phyloP scores from a whole-genome alignment of 345 rosid species.

The Salix brachista region DNA sequence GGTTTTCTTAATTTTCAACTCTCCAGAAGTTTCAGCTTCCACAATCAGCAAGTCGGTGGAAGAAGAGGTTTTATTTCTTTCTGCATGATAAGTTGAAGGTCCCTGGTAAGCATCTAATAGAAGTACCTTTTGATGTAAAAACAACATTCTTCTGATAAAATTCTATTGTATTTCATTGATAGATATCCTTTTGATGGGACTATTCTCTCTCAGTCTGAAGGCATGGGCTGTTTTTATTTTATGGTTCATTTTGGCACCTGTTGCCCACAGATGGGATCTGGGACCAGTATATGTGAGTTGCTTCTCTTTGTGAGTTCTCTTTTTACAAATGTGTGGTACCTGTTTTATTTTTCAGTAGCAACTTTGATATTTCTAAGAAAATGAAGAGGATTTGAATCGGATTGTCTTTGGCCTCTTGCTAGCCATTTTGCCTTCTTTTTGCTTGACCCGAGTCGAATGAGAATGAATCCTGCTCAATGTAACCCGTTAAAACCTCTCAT shows the following conservation, averaged over 20 bases:
- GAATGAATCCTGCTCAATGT: background rate
- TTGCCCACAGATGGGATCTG: conserved; percentile 74
- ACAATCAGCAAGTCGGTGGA: conserved; percentile 61
- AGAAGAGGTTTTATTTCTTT: conserved; percentile 59
- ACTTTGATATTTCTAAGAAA: background rate
- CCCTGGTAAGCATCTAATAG: conserved; percentile 51
- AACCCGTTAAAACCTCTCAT: background rate
- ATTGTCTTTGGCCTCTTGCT: background rate
- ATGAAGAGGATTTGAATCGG: background rate
- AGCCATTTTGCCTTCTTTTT: background rate
- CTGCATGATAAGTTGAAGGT: conserved; percentile 64
- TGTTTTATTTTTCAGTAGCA: background rate
- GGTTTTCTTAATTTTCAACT: conserved; percentile 8
- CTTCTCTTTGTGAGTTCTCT: no score
- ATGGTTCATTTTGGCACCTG: conserved; percentile 81
- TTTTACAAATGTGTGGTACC: no score
- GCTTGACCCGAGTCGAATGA: background rate
- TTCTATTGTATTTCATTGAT: conserved; percentile 23
- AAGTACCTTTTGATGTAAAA: conserved; percentile 5
- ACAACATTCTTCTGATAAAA: conserved; percentile 18
- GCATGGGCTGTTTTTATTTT: conserved; percentile 50
- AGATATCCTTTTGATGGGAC: conserved; percentile 75
- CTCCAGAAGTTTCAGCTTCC: conserved; percentile 76
- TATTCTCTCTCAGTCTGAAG: conserved; percentile 66
- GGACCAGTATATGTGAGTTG: conserved; percentile 33